Evolutionary conservation across 2,329 filamentous ascomycete species (phyloP).

Genomic region (Fusarium buharicum): DNA sequence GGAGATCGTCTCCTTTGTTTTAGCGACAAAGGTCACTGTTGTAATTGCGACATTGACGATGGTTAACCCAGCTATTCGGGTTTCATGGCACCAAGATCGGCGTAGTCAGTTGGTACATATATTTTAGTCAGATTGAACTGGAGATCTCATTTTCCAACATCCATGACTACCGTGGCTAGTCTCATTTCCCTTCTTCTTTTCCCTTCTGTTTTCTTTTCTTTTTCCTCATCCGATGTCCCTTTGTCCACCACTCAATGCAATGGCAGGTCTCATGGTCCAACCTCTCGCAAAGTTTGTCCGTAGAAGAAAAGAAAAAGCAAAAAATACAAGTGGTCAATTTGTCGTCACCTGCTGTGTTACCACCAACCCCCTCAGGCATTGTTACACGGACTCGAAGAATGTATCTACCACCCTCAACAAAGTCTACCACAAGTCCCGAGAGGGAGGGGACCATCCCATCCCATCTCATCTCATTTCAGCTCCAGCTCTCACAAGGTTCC

Average conservation of each 20-base stretch:
- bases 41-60: slow-evolving; percentile 21
- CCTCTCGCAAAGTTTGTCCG: slow-evolving; percentile 18
- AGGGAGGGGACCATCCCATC: background rate
- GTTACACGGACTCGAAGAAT: slow-evolving; percentile 2
- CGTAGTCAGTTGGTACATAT: slow-evolving; percentile 5
- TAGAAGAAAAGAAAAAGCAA: slow-evolving; percentile 18
- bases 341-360: slow-evolving; percentile 17
- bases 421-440: background rate
- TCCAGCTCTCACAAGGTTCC: no score
- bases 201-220: slow-evolving; percentile 10
- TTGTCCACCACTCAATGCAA: slow-evolving; percentile 2
- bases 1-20: slow-evolving; percentile 12
- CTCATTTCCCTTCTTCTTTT: slow-evolving; percentile 4
- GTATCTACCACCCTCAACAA: background rate
- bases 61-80: slow-evolving; percentile 22
- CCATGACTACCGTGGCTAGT: no score
- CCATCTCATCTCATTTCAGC: no score
- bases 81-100: slow-evolving; percentile 25
- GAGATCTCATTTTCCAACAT: slow-evolving; percentile 35
- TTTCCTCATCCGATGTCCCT: slow-evolving; percentile 7
- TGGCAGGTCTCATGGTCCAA: slow-evolving; percentile 11
- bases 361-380: slow-evolving; percentile 2
- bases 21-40: background rate
- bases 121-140: slow-evolving; percentile 21
- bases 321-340: background rate